phyloP scores from a whole-genome alignment of 129 eudicot species.

The Artemisia annua region DNA sequence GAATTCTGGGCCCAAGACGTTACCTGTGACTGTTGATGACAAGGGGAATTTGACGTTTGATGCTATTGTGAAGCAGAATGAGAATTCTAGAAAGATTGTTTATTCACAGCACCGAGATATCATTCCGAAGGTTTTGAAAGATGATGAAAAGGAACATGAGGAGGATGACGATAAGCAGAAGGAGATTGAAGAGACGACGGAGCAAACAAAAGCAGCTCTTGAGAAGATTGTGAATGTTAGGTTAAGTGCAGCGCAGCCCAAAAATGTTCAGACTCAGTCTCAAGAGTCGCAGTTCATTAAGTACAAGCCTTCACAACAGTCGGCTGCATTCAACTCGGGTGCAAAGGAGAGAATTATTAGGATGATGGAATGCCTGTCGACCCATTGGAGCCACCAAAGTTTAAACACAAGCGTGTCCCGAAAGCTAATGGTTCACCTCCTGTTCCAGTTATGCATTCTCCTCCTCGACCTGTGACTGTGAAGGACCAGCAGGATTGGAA shows the following conservation, averaged over 20 bases:
- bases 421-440: slow-evolving; percentile 95
- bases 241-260: slow-evolving; percentile 93
- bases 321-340: slow-evolving; percentile 83
- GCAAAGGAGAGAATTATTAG: slow-evolving; percentile 84
- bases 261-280: slow-evolving; percentile 72
- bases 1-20: slow-evolving; percentile 60
- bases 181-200: slow-evolving; percentile 73
- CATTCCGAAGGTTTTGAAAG: slow-evolving; percentile 67
- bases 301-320: slow-evolving; percentile 88
- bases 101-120: slow-evolving; percentile 72
- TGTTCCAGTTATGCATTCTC: slow-evolving; percentile 92
- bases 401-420: slow-evolving; percentile 90
- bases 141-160: slow-evolving; percentile 48
- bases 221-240: slow-evolving; percentile 87
- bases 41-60: slow-evolving; percentile 75
- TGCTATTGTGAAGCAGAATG: slow-evolving; percentile 84
- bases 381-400: slow-evolving; percentile 93
- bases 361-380: slow-evolving; percentile 96
- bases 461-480: slow-evolving; percentile 89
- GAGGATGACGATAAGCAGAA: slow-evolving; percentile 67
- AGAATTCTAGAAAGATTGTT: slow-evolving; percentile 73
- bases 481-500: slow-evolving; percentile 97
- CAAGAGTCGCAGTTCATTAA: slow-evolving; percentile 65
- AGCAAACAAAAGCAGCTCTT: slow-evolving; percentile 67
- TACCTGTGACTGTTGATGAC: slow-evolving; percentile 82